Base-by-base conservation (phyloP, 1,139 yeast genomes). In the Scheffersomyces parashehatae region DNA sequence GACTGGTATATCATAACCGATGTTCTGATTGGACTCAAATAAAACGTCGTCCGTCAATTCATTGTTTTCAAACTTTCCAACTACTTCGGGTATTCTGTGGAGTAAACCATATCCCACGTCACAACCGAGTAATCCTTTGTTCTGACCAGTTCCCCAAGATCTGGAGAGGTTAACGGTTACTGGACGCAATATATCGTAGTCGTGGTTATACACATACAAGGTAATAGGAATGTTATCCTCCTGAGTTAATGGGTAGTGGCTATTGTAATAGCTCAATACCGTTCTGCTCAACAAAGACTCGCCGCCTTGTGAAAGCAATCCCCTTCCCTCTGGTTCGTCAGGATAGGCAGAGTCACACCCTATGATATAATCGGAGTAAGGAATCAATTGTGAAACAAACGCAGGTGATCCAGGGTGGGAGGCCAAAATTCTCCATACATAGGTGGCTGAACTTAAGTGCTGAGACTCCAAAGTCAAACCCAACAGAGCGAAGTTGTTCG, bases 41-140 rank as follows among this genome's bases (percentile, higher is more conserved):
- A 73, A 53, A 9, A 70, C 60, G 55, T 73, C 78, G 33, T 70
- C 75, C 14, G 61, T 58, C 12, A 68, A 51, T 13, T 65, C 61
- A 16, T 58, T 57, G 15, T 46, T 52, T 11, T 64, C 73, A 46
- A 72, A 77, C 52, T 79, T 77, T 0, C 83, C 85, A 7, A 76
- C 64, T 5, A 81, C 84, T 46, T 81, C 85, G 1, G 97, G 97
- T 13, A 93, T 68, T 51, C 96, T 73, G 60, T 93, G 98, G 42
- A 93, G 70, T 44, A 87, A 73, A 0, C 98, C 98, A 58, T 90
- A 91, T 0, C 97, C 98, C 9, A 93, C 95, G 53, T 91, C 96
- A 65, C 97, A 91, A 1, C 99, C 99, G 36, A 93, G 70, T 31
- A 90, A 72, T 0, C 97, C 97, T 48, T 73, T 77, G 47, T 75